Conservation (phyloP, 2,329 filamentous ascomycete genomes). For the Emmonsiellopsis sp. region DNA sequence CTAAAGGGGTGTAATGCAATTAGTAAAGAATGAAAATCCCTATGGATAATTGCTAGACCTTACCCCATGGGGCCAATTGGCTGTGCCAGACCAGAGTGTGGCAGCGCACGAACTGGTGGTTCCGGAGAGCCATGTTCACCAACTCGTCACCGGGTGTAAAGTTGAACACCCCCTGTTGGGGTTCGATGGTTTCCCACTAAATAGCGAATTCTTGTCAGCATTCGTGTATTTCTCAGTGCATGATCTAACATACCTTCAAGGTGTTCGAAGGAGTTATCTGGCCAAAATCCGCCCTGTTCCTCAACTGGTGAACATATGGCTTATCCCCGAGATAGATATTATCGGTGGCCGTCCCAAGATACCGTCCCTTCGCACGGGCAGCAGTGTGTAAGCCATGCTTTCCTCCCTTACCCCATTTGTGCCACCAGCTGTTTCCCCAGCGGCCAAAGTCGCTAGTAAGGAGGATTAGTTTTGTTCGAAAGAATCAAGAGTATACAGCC, state of each 20-base stretch:
- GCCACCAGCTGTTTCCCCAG: background rate
- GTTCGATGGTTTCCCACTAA: conserved; percentile 56
- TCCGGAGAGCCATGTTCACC: conserved; percentile 29
- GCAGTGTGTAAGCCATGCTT: conserved; percentile 17
- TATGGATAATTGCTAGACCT: conserved; percentile 35
- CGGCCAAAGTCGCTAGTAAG: background rate
- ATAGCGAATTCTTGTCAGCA: conserved; percentile 1
- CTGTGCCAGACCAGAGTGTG: conserved; percentile 49
- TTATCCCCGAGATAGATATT: conserved; percentile 45
- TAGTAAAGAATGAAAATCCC: background rate
- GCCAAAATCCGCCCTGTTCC: conserved; percentile 54
- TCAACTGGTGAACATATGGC: conserved; percentile 48
- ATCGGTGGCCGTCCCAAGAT: conserved; percentile 53
- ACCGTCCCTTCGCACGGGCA: conserved; percentile 46
- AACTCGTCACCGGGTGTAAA: conserved; percentile 49
- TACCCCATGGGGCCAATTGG: conserved; percentile 48
- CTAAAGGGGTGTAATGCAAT: conserved; percentile 15
- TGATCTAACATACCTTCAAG: conserved; percentile 36
- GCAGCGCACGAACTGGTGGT: conserved; percentile 48
- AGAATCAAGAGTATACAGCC: no score
- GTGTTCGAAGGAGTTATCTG: conserved; percentile 57
- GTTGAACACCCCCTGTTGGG: conserved; percentile 47
- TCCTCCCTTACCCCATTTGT: conserved; percentile 13
- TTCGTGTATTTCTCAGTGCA: conserved; percentile 1
- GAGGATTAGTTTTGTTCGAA: background rate